Conservation (phyloP, 2,329 filamentous ascomycete genomes). For the Ceratocystis ficicola region DNA sequence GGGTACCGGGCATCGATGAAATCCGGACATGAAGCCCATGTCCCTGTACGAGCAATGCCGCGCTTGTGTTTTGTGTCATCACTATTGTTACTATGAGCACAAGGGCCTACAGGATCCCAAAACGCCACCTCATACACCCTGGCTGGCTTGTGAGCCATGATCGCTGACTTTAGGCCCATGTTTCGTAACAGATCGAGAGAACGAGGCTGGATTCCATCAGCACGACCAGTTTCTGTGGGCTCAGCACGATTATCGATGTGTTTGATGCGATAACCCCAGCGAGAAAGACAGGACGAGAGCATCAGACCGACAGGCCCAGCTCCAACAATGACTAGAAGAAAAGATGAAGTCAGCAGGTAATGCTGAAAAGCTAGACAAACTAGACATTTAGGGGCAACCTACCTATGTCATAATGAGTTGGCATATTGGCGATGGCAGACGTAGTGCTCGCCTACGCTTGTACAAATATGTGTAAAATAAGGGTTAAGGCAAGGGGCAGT, state of each 20-base stretch:
- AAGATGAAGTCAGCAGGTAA: slow-evolving; percentile 26
- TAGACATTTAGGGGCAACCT: slow-evolving; percentile 24
- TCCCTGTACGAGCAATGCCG: slow-evolving; percentile 51
- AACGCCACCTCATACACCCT: slow-evolving; percentile 71
- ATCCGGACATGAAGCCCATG: slow-evolving; percentile 77
- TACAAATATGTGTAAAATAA: background rate
- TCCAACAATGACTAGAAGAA: slow-evolving; percentile 59
- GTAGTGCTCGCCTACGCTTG: background rate
- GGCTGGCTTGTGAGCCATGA: slow-evolving; percentile 79
- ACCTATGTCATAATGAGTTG: slow-evolving; percentile 36
- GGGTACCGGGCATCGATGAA: slow-evolving; percentile 65
- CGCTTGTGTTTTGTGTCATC: background rate
- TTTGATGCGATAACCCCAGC: slow-evolving; percentile 92
- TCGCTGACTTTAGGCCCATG: slow-evolving; percentile 74
- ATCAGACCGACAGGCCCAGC: slow-evolving; percentile 82
- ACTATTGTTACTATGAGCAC: slow-evolving; percentile 36
- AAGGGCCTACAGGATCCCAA: slow-evolving; percentile 46
- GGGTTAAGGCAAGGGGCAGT: background rate
- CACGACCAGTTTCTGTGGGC: slow-evolving; percentile 72
- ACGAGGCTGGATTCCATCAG: slow-evolving; percentile 83
- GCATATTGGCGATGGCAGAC: background rate
- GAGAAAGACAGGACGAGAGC: slow-evolving; percentile 72
- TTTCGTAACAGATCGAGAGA: slow-evolving; percentile 78
- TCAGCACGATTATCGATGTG: slow-evolving; percentile 85
- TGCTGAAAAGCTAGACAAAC: background rate